A percentile compares a stretch with the other conserved stretches of the same genome.
These are phyloP conservation scores for Grammothele lineata DNA, from an alignment of 768 basidiomycete genomes.

Conservation along the genomic window DNA sequence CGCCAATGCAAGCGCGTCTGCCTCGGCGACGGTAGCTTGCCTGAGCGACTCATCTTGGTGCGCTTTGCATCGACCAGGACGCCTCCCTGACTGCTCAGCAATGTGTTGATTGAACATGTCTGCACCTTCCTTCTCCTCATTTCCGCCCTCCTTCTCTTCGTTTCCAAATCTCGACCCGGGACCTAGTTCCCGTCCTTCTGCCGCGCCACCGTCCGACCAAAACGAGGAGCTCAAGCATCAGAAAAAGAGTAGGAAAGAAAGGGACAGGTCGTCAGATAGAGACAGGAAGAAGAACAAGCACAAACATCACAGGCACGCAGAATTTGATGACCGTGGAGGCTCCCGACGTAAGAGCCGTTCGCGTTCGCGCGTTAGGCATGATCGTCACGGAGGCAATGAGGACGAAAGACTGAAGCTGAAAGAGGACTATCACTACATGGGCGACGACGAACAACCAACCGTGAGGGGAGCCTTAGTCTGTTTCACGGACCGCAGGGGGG, in stretches of 20 bases:
- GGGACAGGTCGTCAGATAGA: neutral
- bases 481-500: slow-evolving; percentile 66
- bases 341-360: slow-evolving; percentile 7
- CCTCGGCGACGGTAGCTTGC: no score
- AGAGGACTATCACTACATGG: slow-evolving; percentile 34
- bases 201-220: slow-evolving; percentile 11
- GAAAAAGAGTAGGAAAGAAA: neutral
- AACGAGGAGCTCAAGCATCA: slow-evolving; percentile 12
- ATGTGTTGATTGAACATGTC: no score
- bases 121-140: slow-evolving; percentile 56
- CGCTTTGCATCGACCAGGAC: no score
- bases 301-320: slow-evolving; percentile 27
- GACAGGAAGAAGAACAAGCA: slow-evolving; percentile 19
- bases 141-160: slow-evolving; percentile 63
- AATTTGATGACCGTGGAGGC: slow-evolving; percentile 15
- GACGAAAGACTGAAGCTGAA: slow-evolving; percentile 31
- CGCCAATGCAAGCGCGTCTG: no score
- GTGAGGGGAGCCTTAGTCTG: slow-evolving; percentile 34
- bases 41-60: no score
- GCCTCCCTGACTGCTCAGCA: no score
- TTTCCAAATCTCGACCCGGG: slow-evolving; percentile 61
- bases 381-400: slow-evolving; percentile 15
- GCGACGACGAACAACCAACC: no score
- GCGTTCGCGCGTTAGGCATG: neutral
- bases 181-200: slow-evolving; percentile 28